phyloP scores from a whole-genome alignment of 768 basidiomycete genomes.

The Pisolithus sp. region DNA sequence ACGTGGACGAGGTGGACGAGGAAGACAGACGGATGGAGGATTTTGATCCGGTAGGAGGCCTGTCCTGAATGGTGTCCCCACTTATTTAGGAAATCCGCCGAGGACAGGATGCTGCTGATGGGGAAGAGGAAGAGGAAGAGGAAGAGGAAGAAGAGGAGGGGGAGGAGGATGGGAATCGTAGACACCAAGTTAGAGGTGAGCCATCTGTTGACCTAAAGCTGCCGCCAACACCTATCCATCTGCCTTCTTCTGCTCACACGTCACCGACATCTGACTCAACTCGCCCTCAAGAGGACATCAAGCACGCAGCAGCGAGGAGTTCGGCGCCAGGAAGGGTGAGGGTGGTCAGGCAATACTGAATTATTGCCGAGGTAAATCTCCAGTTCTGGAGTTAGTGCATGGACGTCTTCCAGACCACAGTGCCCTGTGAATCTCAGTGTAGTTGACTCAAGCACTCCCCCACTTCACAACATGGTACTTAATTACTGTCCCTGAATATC shows the following conservation, averaged over 20 bases:
- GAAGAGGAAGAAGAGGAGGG: slow-evolving; percentile 44
- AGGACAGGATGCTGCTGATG: slow-evolving; percentile 44
- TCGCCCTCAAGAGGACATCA: slow-evolving; percentile 37
- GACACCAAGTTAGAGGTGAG: slow-evolving; percentile 30
- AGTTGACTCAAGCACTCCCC: neutral
- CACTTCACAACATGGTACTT: neutral
- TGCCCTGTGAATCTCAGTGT: neutral
- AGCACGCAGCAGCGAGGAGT: slow-evolving; percentile 17
- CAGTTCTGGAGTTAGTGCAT: neutral
- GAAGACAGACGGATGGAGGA: slow-evolving; percentile 72
- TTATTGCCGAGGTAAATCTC: slow-evolving; percentile 5
- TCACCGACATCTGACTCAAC: slow-evolving; percentile 47
- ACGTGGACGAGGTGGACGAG: slow-evolving; percentile 48
- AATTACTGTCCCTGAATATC: neutral
- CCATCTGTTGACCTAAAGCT: slow-evolving; percentile 32
- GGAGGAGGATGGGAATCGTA: slow-evolving; percentile 20
- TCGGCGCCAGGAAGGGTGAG: slow-evolving; percentile 38
- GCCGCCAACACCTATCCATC: slow-evolving; percentile 35
- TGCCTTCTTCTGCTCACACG: slow-evolving; percentile 39
- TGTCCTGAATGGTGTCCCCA: neutral
- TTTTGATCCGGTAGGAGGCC: slow-evolving; percentile 63
- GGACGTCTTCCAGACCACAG: neutral
- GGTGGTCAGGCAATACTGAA: slow-evolving; percentile 41
- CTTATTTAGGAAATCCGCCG: slow-evolving; percentile 1
- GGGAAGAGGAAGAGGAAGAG: slow-evolving; percentile 50